Base-by-base conservation (phyloP, 768 basidiomycete genomes). In the Exidia glandulosa region DNA sequence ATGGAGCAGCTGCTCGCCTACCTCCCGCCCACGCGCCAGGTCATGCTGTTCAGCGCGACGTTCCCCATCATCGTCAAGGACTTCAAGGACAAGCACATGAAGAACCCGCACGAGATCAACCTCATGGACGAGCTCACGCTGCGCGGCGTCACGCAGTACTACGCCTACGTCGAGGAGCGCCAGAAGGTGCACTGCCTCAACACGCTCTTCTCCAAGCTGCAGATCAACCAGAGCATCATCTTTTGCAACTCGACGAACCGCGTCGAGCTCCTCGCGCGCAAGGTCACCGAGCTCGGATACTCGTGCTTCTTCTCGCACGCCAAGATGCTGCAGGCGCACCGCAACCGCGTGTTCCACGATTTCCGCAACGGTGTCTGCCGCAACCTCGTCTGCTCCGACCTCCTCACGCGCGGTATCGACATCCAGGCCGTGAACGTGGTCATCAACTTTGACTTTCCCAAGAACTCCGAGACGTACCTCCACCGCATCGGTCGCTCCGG, bases 141-240 rank as follows among this genome's bases (percentile, higher is more conserved):
- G 52, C 91, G 91, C 64, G 95, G 95, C 79, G 95, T 99, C 59
- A 98, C 95, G 56, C 95, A 99, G 79, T 99, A 97, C 72, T 99
- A 98, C 72, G 95, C 96, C 66, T 99, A 92, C 74, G 93, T 99
- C 69, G 95, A 99, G 75, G 95, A 99, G 73, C 85, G 92, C 63
- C 95, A 99, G 78, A 99, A 99, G 77, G 95, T 98, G 37, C 96
- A 99, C 76, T 99, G 95, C 75, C 80, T 99, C 65, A 99, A 99
- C 79, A 99, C 96, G 62, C 85, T 98, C 65, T 98, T 98, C 81
- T 95, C 93, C 68, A 97, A 97, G 81, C 84, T 99, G 57, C 95
- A 98, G 94, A 99, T 99, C 80, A 99, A 99, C 76, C 95, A 99
- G 77, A 97, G 95, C 61, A 98, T 99, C 76, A 99, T 99, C 71